Conservation (phyloP, 768 basidiomycete species). For the Russula lepida region DNA sequence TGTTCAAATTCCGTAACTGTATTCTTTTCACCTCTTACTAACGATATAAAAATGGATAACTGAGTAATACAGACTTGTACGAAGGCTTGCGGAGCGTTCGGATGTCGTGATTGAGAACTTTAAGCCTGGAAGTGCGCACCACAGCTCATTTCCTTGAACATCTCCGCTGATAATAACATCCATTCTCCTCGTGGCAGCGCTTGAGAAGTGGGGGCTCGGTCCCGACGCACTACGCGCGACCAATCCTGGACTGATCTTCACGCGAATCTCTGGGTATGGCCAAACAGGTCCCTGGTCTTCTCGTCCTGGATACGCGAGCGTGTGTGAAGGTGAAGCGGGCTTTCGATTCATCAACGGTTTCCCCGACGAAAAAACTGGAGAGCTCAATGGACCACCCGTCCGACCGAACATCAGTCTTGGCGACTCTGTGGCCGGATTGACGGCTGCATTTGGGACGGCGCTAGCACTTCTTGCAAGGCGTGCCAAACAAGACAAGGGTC, state of each 20-base stretch:
- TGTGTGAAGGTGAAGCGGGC: conserved; percentile 69
- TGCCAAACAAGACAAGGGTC: conserved; percentile 27
- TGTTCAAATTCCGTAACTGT: not conserved
- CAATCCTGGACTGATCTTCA: conserved; percentile 85
- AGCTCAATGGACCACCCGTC: conserved; percentile 52
- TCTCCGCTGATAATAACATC: not conserved
- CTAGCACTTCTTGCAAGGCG: conserved; percentile 49
- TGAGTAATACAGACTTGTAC: conserved; percentile 41
- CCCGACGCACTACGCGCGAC: conserved; percentile 52
- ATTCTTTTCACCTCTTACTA: not conserved
- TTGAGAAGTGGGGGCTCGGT: conserved; percentile 63
- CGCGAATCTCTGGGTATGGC: conserved; percentile 73
- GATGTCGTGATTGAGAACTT: conserved; percentile 68
- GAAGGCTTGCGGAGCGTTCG: conserved; percentile 49
- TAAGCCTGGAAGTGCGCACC: conserved; percentile 53
- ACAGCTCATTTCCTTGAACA: not conserved
- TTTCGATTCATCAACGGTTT: conserved; percentile 68
- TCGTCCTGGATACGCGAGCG: conserved; percentile 63
- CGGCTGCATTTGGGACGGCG: conserved; percentile 67
- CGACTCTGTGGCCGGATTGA: conserved; percentile 62
- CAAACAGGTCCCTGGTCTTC: conserved; percentile 69
- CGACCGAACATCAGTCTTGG: conserved; percentile 67
- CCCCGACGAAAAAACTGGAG: conserved; percentile 44
- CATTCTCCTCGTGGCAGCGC: conserved; percentile 32
- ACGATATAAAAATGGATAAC: not conserved